Percentiles rank a stretch among this genome's conserved stretches.
phyloP scores from a whole-genome alignment of 2,329 filamentous ascomycete species.

The Paecilomyces sp. region DNA sequence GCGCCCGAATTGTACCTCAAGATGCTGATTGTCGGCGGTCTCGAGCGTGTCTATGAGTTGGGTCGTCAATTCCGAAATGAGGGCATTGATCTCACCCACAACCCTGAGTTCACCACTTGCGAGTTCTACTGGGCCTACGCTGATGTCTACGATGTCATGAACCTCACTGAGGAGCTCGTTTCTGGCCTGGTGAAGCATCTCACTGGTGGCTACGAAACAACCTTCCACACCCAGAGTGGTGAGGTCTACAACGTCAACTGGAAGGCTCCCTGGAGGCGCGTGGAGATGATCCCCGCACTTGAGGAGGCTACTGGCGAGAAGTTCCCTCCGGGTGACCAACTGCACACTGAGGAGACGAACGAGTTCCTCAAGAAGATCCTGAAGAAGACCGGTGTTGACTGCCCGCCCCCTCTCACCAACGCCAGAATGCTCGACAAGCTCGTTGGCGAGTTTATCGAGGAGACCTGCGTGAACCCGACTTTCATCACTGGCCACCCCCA shows the following conservation, averaged over 20 bases:
- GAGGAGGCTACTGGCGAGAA: constrained; percentile 87
- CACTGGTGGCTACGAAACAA: constrained; percentile 77
- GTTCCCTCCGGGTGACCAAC: constrained; percentile 81
- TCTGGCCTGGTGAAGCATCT: constrained; percentile 82
- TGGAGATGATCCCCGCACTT: constrained; percentile 92
- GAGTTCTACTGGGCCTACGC: constrained; percentile 96
- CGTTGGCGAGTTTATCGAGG: constrained; percentile 89
- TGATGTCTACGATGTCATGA: constrained; percentile 85
- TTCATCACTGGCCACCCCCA: constrained; percentile 80
- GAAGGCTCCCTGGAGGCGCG: constrained; percentile 85
- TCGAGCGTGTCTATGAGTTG: constrained; percentile 92
- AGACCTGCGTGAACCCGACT: constrained; percentile 86
- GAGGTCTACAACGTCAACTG: constrained; percentile 91
- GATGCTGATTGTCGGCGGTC: constrained; percentile 87
- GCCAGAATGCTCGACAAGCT: constrained; percentile 95
- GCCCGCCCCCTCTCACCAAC: constrained; percentile 84
- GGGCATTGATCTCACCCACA: constrained; percentile 86
- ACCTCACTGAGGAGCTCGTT: constrained; percentile 87
- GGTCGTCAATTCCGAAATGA: constrained; percentile 95
- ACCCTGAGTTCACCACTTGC: constrained; percentile 95
- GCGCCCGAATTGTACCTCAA: constrained; percentile 96
- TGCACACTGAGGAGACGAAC: constrained; percentile 84
- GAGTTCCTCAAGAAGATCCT: constrained; percentile 78
- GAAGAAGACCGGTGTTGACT: constrained; percentile 86
- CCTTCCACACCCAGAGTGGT: constrained; percentile 77